Percentiles rank a stretch among this genome's conserved stretches.
Conservation (phyloP, 2,329 filamentous ascomycete genomes). For the Immersiporthe knoxdaviesiana region DNA sequence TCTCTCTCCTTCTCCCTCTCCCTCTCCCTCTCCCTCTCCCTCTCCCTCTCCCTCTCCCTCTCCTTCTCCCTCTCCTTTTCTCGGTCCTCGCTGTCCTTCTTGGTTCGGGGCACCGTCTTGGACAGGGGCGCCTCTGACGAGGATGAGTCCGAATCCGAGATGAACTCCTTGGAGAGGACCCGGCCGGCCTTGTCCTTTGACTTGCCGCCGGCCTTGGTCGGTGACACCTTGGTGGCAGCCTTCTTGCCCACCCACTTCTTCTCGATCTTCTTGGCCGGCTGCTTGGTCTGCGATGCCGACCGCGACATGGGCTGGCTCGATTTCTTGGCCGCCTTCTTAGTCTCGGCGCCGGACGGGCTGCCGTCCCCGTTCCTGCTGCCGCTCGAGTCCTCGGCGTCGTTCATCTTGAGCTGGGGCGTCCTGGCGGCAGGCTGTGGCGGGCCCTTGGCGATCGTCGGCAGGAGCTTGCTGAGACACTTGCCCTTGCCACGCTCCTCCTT, state of each 20-base stretch:
- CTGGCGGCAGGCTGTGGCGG: conserved; percentile 52
- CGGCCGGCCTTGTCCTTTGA: conserved; percentile 46
- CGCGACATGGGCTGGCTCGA: conserved; percentile 51
- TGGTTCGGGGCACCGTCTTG: conserved; percentile 38
- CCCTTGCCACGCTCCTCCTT: conserved; percentile 62
- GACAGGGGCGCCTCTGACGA: conserved; percentile 53
- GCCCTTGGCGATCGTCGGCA: conserved; percentile 60
- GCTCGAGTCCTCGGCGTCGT: conserved; percentile 55
- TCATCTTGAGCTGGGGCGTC: conserved; percentile 54
- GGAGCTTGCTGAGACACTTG: conserved; percentile 64
- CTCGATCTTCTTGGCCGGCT: conserved; percentile 61
- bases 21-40: conserved; percentile 32
- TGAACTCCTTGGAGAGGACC: conserved; percentile 58
- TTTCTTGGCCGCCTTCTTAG: conserved; percentile 37
- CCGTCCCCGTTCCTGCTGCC: conserved; percentile 47
- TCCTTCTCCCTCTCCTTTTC: conserved; percentile 19
- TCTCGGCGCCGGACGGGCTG: conserved; percentile 40
- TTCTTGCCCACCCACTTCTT: conserved; percentile 54
- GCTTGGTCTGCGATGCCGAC: conserved; percentile 55
- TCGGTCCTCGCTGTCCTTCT: conserved; percentile 24
- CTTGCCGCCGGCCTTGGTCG: conserved; percentile 44
- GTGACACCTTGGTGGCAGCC: conserved; percentile 42
- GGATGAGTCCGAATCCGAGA: conserved; percentile 59
- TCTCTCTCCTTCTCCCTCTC: conserved; percentile 29
- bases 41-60: conserved; percentile 14